phyloP scores from a whole-genome alignment of 352 stramenopile species.

The Hyaloperonospora brassicae region DNA sequence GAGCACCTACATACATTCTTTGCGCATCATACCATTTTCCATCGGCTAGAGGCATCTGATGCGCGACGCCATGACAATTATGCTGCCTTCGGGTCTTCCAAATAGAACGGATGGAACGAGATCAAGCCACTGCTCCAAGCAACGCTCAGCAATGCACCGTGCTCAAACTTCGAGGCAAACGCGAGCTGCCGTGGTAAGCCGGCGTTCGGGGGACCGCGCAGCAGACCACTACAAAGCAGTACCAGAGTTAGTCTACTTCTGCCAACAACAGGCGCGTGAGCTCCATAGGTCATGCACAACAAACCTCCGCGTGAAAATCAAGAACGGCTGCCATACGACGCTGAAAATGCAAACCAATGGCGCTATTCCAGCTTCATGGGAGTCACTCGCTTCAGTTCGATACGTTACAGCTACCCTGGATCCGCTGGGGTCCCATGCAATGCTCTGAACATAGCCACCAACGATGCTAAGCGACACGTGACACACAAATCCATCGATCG shows the following conservation, averaged over 20 bases:
- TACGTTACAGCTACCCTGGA: constrained; percentile 64
- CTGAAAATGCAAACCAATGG: constrained; percentile 65
- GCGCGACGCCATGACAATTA: constrained; percentile 1
- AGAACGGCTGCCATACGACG: constrained; percentile 58
- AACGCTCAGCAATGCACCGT: constrained; percentile 60
- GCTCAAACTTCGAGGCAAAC: constrained; percentile 64
- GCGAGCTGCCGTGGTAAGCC: constrained; percentile 47
- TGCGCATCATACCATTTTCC: background rate
- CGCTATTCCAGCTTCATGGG: constrained; percentile 27
- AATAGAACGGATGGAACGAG: constrained; percentile 77
- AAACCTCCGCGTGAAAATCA: constrained; percentile 67
- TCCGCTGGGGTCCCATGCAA: constrained; percentile 66
- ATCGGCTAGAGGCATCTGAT: background rate
- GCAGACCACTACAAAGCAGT: constrained; percentile 30
- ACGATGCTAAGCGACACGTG: constrained; percentile 32
- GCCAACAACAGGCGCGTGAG: background rate
- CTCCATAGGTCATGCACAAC: background rate
- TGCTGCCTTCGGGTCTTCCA: constrained; percentile 31
- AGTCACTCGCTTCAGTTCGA: constrained; percentile 14
- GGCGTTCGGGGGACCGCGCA: constrained; percentile 51
- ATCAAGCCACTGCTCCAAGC: constrained; percentile 72
- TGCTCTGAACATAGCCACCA: constrained; percentile 44
- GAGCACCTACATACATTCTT: background rate
- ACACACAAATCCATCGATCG: background rate
- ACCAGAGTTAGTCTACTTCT: constrained; percentile 1